Evolutionary conservation across 768 basidiomycete genomes (phyloP).

Genomic region (Mycena venus): DNA sequence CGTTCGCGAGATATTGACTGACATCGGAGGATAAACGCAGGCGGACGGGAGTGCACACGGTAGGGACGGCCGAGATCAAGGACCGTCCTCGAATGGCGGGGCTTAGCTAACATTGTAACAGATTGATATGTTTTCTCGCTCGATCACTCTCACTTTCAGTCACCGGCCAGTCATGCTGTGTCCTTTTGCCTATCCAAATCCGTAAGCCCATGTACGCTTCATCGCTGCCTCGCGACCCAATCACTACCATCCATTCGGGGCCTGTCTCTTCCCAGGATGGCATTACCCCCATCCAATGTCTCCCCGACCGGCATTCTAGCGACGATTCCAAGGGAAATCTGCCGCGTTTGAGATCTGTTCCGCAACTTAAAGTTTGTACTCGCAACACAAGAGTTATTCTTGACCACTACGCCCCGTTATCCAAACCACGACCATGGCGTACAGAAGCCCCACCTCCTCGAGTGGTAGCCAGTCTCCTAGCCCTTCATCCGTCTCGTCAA

Average conservation of each 20-base stretch:
- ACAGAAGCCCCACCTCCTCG: constrained; percentile 62
- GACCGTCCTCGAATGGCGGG: constrained; percentile 20
- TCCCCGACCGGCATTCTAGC: constrained; percentile 21
- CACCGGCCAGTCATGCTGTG: constrained; percentile 31
- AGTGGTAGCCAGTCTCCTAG: constrained; percentile 64
- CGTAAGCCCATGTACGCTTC: constrained; percentile 18
- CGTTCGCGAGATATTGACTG: background rate
- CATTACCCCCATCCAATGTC: constrained; percentile 16
- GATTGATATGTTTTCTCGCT: constrained; percentile 17
- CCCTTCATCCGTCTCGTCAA: constrained; percentile 58
- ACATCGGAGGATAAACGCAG: constrained; percentile 28
- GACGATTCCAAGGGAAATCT: constrained; percentile 11
- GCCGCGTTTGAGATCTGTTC: constrained; percentile 31
- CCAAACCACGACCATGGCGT: constrained; percentile 59
- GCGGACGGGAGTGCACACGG: constrained; percentile 19
- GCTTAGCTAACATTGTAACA: constrained; percentile 15
- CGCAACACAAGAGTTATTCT: constrained; percentile 32
- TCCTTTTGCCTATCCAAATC: constrained; percentile 1
- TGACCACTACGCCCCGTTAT: constrained; percentile 35
- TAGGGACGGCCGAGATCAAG: constrained; percentile 23
- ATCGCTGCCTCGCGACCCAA: constrained; percentile 18
- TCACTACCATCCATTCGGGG: constrained; percentile 17
- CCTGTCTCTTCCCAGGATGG: constrained; percentile 6
- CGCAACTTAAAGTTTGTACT: constrained; percentile 29
- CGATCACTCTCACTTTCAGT: constrained; percentile 6